Evolutionary conservation across 176 grass and related monocot species (phyloP).

Genomic region (Carex cristatella): DNA sequence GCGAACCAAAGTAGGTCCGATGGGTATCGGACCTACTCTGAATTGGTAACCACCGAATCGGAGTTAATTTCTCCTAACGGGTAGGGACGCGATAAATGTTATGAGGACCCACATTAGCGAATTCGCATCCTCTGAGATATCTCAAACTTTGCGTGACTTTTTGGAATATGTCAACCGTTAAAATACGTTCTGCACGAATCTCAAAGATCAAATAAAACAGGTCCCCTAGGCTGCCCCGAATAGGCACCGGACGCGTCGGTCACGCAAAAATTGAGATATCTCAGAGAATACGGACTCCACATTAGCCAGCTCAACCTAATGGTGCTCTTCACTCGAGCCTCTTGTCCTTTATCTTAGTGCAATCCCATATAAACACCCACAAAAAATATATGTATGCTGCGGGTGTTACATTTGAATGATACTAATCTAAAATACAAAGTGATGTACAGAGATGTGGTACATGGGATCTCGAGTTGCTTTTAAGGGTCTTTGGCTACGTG

Average conservation of each 20-base stretch:
- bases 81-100: constrained; percentile 12
- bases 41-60: not conserved
- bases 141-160: too few relatives aligned
- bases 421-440: not conserved
- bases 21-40: too few relatives aligned
- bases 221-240: too few relatives aligned
- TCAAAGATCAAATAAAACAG: too few relatives aligned
- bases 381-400: not conserved
- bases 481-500: not conserved
- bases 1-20: too few relatives aligned
- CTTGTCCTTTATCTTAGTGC: not conserved
- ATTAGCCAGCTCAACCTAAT: not conserved
- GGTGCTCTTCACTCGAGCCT: not conserved
- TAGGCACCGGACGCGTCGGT: too few relatives aligned
- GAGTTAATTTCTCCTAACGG: constrained; percentile 14
- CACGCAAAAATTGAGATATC: too few relatives aligned
- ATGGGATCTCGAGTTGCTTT: not conserved
- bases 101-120: not conserved
- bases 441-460: not conserved
- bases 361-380: not conserved
- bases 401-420: not conserved
- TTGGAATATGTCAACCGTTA: too few relatives aligned
- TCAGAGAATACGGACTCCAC: too few relatives aligned
- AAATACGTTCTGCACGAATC: too few relatives aligned
- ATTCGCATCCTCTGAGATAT: too few relatives aligned